phyloP scores from a whole-genome alignment of 2,329 filamentous ascomycete genomes.

The Amauroascus niger region DNA sequence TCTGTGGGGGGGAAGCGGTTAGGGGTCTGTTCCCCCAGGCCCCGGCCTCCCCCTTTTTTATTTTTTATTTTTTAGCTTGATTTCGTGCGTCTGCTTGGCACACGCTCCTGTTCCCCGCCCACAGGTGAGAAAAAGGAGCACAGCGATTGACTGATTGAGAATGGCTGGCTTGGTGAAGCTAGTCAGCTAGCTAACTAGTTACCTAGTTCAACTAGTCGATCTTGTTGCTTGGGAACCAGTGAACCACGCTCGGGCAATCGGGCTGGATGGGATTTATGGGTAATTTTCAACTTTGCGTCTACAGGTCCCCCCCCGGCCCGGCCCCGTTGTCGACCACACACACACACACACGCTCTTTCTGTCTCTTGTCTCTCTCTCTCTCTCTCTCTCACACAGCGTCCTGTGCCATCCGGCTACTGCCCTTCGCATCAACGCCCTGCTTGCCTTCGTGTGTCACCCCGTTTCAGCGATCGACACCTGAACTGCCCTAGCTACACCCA shows the following conservation, averaged over 20 bases:
- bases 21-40: too few relatives aligned
- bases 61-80: not conserved
- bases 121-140: not conserved
- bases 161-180: too few relatives aligned
- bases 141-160: not conserved
- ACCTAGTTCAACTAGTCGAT: too few relatives aligned
- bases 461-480: constrained; percentile 11
- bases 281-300: not conserved
- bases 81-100: not conserved
- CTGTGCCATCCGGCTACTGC: not conserved
- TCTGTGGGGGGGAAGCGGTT: too few relatives aligned
- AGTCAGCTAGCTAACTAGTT: too few relatives aligned
- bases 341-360: not conserved
- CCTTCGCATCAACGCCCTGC: not conserved
- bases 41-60: too few relatives aligned
- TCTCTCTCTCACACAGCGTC: too few relatives aligned
- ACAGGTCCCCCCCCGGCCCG: not conserved
- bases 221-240: not conserved
- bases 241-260: not conserved
- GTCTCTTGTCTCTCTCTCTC: too few relatives aligned
- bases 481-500: not conserved
- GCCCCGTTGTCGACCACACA: not conserved
- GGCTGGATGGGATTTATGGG: too few relatives aligned
- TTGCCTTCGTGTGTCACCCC: constrained; percentile 5
- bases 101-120: not conserved